phyloP scores from a whole-genome alignment of 108 stramenopile species.

The Cyclotella sp. region DNA sequence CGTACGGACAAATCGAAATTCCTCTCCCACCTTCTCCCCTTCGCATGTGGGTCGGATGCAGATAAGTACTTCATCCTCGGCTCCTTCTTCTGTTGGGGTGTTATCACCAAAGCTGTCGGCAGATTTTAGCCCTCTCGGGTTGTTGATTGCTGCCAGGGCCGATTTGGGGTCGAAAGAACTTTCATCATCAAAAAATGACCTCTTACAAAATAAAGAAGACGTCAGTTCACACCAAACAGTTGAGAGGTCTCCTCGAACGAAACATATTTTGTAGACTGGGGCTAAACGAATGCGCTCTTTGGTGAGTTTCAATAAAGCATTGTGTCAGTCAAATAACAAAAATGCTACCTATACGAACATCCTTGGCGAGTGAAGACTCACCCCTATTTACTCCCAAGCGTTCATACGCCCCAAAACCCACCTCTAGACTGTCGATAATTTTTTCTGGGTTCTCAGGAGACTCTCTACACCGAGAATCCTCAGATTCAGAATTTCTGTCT shows the following conservation, averaged over 20 bases:
- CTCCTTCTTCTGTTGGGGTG: background rate
- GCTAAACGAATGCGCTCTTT: background rate
- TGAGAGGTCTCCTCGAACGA: background rate
- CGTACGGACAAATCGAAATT: background rate
- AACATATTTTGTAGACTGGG: background rate
- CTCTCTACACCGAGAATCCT: background rate
- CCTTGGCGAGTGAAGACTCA: no score
- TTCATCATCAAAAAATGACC: background rate
- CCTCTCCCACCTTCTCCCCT: background rate
- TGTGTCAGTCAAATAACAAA: no score
- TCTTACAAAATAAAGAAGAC: background rate
- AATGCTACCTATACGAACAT: no score
- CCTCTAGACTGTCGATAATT: background rate
- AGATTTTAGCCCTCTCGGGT: background rate
- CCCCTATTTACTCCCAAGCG: background rate
- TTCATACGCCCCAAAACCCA: background rate
- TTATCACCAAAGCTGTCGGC: background rate
- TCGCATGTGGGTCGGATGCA: background rate
- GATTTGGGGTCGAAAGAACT: background rate
- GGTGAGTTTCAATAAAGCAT: no score
- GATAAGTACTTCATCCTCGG: slow-evolving; percentile 1
- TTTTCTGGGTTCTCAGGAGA: background rate
- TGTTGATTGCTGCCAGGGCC: background rate
- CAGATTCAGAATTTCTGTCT: background rate
- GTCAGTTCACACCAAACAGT: slow-evolving; percentile 5